Evolutionary conservation across 495 filamentous ascomycete genomes (phyloP).

Genomic region (Talaromyces proteolyticus): DNA sequence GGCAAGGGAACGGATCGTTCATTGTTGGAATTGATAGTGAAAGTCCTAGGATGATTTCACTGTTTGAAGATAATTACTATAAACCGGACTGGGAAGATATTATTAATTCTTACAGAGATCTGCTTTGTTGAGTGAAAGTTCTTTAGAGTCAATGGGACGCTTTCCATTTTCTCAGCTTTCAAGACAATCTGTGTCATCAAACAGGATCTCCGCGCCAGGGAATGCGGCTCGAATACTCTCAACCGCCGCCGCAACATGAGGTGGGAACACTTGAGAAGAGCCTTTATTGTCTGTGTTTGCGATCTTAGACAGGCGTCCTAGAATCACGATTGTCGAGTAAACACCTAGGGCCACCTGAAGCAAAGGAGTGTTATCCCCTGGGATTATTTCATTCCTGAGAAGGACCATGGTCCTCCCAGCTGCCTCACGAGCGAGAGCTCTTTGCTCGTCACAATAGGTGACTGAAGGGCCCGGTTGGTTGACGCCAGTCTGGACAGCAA

Average conservation of each 20-base stretch:
- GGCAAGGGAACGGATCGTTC: too few relatives aligned
- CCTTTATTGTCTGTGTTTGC: slow-evolving; percentile 15
- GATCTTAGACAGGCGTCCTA: slow-evolving; percentile 10
- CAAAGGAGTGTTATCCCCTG: slow-evolving; percentile 1
- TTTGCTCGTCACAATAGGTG: slow-evolving; percentile 10
- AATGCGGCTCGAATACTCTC: slow-evolving; percentile 9
- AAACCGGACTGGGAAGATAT: too few relatives aligned
- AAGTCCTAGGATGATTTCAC: too few relatives aligned
- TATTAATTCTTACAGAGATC: too few relatives aligned
- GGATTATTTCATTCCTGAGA: not conserved
- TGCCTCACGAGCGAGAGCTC: not conserved
- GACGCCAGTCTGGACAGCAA: not conserved
- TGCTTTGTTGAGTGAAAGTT: too few relatives aligned
- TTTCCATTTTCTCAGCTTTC: too few relatives aligned
- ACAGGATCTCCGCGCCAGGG: not conserved
- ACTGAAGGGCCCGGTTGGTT: not conserved
- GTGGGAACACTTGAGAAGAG: slow-evolving; percentile 12
- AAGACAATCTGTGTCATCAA: too few relatives aligned
- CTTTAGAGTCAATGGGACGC: too few relatives aligned
- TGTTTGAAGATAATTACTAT: too few relatives aligned
- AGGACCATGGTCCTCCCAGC: not conserved
- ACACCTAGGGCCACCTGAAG: slow-evolving; percentile 5
- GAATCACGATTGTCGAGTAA: slow-evolving; percentile 8
- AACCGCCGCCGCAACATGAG: slow-evolving; percentile 8
- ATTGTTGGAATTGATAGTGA: too few relatives aligned